phyloP scores from a whole-genome alignment of 1,139 yeast genomes.

The Suhomyces maxii region DNA sequence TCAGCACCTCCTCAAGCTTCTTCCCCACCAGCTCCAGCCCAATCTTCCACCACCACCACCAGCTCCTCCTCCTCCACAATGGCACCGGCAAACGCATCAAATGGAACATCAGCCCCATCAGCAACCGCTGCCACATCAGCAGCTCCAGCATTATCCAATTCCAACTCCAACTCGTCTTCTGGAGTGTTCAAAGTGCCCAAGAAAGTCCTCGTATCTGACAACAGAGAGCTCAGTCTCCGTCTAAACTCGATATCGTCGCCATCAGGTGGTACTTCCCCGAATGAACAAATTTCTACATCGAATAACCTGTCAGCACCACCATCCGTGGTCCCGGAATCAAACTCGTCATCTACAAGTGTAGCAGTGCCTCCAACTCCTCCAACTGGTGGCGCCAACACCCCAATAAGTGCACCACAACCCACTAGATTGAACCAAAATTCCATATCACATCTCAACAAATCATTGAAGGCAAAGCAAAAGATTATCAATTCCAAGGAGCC shows the following conservation, averaged over 20 bases:
- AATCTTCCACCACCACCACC: not conserved
- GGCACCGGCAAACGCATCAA: not conserved
- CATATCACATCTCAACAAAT: slow-evolving; percentile 39
- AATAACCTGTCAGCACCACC: not conserved
- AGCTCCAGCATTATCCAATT: not conserved
- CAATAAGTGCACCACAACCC: slow-evolving; percentile 4
- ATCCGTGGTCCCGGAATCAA: not conserved
- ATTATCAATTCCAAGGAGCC: slow-evolving; percentile 40
- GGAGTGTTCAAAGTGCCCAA: slow-evolving; percentile 20
- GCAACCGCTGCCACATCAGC: not conserved
- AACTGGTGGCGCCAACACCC: not conserved
- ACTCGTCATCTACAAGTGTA: not conserved
- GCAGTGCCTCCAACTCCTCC: not conserved
- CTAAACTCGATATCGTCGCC: slow-evolving; percentile 6
- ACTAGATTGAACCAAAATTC: slow-evolving; percentile 28
- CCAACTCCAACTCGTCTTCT: slow-evolving; percentile 7
- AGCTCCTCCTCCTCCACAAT: not conserved
- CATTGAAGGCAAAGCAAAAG: slow-evolving; percentile 44
- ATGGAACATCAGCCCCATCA: not conserved
- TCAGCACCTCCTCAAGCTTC: no score
- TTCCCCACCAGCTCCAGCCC: not conserved
- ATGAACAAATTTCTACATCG: not conserved
- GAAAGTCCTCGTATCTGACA: slow-evolving; percentile 16
- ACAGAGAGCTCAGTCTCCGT: slow-evolving; percentile 10
- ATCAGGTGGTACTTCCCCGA: slow-evolving; percentile 3